Conservation (phyloP, 2,329 filamentous ascomycete genomes). For the Colletotrichum caudatum region DNA sequence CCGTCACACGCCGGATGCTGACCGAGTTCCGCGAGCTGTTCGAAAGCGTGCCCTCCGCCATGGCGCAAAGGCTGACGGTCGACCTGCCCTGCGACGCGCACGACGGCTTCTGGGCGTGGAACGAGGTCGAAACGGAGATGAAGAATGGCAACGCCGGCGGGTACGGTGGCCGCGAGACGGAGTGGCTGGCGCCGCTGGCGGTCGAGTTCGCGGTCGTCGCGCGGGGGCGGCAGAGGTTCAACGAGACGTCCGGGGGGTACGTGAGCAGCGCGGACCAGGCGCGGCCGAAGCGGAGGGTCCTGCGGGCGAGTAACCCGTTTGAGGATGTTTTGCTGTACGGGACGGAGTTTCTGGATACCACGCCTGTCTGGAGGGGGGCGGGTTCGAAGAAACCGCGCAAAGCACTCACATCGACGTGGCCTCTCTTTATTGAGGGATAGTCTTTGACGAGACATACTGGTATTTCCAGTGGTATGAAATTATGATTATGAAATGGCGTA, state of each 20-base stretch:
- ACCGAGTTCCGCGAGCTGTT: slow-evolving; percentile 40
- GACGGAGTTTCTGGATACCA: slow-evolving; percentile 24
- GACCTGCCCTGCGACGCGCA: slow-evolving; percentile 37
- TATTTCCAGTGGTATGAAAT: too few species aligned
- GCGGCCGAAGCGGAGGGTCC: slow-evolving; percentile 15
- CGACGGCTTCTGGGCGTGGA: slow-evolving; percentile 42
- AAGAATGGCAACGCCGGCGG: neutral
- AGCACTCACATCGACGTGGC: too few species aligned
- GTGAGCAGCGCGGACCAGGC: slow-evolving; percentile 10
- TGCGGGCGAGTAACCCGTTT: slow-evolving; percentile 38
- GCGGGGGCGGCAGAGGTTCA: slow-evolving; percentile 36
- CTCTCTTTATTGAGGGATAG: too few species aligned
- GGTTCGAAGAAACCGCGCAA: neutral
- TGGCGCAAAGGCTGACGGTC: slow-evolving; percentile 26
- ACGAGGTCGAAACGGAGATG: slow-evolving; percentile 10
- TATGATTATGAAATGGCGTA: too few species aligned
- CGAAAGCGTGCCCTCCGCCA: neutral
- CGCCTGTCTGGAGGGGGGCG: neutral
- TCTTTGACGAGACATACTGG: too few species aligned
- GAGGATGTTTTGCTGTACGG: slow-evolving; percentile 41
- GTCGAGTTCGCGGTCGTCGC: slow-evolving; percentile 33
- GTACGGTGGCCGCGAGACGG: neutral
- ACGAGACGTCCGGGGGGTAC: slow-evolving; percentile 25
- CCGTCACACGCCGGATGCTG: slow-evolving; percentile 39
- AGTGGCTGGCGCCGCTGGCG: slow-evolving; percentile 8